Percentiles rank a stretch among this genome's conserved stretches.
Evolutionary conservation across 768 basidiomycete species (phyloP).

Genomic region (Serendipita sp.): DNA sequence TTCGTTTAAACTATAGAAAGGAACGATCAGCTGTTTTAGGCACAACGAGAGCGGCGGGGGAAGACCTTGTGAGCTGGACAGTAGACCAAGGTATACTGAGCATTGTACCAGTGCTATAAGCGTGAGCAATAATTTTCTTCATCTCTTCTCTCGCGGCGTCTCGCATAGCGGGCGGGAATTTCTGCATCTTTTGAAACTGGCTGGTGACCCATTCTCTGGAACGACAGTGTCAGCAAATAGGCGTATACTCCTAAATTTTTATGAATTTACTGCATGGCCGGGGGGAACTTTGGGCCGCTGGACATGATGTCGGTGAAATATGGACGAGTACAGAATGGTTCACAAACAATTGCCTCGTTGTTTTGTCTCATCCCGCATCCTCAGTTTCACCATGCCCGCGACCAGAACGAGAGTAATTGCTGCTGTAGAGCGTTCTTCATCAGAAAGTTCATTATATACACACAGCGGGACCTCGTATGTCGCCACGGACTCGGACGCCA

Average conservation of each 20-base stretch:
- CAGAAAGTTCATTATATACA: constrained; percentile 1
- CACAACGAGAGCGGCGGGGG: constrained; percentile 11
- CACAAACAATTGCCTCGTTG: too few species aligned
- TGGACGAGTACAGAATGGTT: too few species aligned
- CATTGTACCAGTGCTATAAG: constrained; percentile 67
- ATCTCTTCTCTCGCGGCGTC: constrained; percentile 82
- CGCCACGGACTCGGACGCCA: neutral
- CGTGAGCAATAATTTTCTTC: constrained; percentile 90
- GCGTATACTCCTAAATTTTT: neutral
- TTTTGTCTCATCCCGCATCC: too few species aligned
- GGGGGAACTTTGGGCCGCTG: neutral
- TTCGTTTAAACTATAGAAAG: constrained; percentile 44
- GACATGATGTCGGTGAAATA: neutral
- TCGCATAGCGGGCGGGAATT: constrained; percentile 80
- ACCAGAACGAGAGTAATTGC: neutral
- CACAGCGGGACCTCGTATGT: neutral
- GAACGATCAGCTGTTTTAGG: constrained; percentile 21
- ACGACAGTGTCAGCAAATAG: neutral
- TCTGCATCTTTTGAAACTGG: constrained; percentile 48
- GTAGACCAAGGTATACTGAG: constrained; percentile 92
- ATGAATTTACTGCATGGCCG: neutral
- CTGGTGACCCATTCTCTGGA: constrained; percentile 86
- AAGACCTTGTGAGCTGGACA: constrained; percentile 73
- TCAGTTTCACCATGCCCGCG: neutral
- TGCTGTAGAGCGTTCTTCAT: neutral